Conservation (phyloP, 768 basidiomycete genomes). For the Kwoniella mangroviensis region DNA sequence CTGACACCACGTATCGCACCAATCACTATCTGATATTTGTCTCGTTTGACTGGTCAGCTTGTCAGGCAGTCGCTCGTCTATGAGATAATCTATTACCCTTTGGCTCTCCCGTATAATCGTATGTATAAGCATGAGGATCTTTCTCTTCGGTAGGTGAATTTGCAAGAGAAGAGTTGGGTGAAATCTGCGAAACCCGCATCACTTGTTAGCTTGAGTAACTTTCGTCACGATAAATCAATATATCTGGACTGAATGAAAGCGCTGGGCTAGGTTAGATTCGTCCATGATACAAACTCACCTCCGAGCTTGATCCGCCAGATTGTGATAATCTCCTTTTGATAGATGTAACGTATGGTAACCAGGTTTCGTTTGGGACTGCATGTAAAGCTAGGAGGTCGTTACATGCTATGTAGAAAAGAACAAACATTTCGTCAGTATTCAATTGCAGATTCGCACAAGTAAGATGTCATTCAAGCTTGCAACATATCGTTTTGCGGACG, state of each 20-base stretch:
- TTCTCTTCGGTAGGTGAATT: constrained; percentile 15
- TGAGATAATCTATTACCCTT: neutral
- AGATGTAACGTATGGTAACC: constrained; percentile 12
- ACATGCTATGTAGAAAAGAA: too few relatives aligned
- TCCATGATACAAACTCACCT: constrained; percentile 5
- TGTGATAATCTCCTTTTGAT: constrained; percentile 7
- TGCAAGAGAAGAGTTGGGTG: constrained; percentile 3
- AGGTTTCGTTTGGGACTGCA: constrained; percentile 15
- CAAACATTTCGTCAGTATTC: too few relatives aligned
- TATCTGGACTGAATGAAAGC: too few relatives aligned
- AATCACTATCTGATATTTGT: too few relatives aligned
- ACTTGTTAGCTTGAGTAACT: too few relatives aligned
- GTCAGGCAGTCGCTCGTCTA: neutral
- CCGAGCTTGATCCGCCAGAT: neutral
- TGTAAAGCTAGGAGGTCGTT: constrained; percentile 17
- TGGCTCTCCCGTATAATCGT: neutral
- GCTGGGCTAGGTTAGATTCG: too few relatives aligned
- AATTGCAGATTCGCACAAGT: too few relatives aligned
- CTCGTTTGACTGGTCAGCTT: neutral
- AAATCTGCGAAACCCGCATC: neutral
- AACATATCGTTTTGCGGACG: too few relatives aligned
- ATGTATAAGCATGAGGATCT: too few relatives aligned
- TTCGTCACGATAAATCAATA: too few relatives aligned
- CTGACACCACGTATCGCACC: too few relatives aligned
- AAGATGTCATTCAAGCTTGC: too few relatives aligned